These are phyloP conservation scores for Chrysopogon serrulatus DNA, from an alignment of 176 grass and related monocot species.

Conservation along the genomic window DNA sequence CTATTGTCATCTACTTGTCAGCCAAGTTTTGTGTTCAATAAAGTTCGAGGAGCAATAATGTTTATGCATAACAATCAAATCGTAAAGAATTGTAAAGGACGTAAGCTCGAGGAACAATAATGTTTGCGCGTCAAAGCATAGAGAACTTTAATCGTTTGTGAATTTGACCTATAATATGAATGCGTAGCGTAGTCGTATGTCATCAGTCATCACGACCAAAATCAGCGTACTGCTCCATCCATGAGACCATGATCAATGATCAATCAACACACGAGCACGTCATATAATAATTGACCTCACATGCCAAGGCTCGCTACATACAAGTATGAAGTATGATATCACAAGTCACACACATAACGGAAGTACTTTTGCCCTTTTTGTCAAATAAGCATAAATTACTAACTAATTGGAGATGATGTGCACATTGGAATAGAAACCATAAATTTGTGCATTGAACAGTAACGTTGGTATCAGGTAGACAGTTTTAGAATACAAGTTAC, in stretches of 20 bases:
- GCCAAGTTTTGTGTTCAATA: too few relatives aligned
- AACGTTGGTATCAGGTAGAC: neutral
- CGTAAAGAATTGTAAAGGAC: too few relatives aligned
- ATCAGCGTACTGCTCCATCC: neutral
- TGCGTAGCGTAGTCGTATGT: too few relatives aligned
- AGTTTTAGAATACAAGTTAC: conserved; percentile 11
- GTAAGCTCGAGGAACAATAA: too few relatives aligned
- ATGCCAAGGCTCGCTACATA: neutral
- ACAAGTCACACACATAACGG: neutral
- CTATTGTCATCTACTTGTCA: too few relatives aligned
- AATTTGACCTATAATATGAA: too few relatives aligned
- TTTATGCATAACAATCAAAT: too few relatives aligned
- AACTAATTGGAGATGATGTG: neutral
- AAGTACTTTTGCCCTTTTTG: neutral
- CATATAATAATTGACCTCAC: neutral
- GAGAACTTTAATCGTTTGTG: too few relatives aligned
- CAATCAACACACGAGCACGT: neutral
- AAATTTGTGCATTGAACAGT: neutral
- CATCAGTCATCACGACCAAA: too few relatives aligned
- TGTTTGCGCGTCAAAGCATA: too few relatives aligned
- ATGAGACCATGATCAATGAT: neutral
- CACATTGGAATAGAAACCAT: neutral
- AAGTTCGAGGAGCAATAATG: too few relatives aligned
- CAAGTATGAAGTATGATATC: neutral
- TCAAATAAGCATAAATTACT: neutral